A percentile compares a stretch with the other conserved stretches of the same genome.
Evolutionary conservation across 129 eudicot genomes (phyloP).

Genomic region (Flaveria trinervia): DNA sequence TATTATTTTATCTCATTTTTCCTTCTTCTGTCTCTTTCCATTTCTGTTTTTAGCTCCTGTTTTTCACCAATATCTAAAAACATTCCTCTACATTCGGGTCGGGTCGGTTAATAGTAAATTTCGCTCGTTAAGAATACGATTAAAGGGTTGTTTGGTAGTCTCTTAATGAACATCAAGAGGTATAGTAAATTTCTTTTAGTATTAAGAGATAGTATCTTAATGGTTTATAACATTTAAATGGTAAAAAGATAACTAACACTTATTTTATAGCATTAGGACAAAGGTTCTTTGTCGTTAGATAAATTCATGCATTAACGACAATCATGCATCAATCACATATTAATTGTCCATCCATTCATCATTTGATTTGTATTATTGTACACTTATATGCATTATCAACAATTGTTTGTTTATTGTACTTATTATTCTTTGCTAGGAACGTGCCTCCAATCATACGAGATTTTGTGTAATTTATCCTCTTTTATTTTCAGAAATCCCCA

Average conservation of each 20-base stretch:
- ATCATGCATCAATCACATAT: conserved; percentile 21
- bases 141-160: no score
- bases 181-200: no score
- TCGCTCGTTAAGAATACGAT: neutral
- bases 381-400: conserved; percentile 25
- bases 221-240: no score
- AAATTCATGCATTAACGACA: neutral
- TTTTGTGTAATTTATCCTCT: neutral
- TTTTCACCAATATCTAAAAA: neutral
- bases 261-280: no score
- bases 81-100: neutral
- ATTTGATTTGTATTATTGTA: neutral
- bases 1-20: neutral
- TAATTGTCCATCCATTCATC: conserved; percentile 16
- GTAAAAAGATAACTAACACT: no score
- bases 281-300: no score
- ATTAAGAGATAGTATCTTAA: no score
- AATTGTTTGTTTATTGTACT: conserved; percentile 21
- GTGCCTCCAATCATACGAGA: conserved; percentile 20
- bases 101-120: neutral
- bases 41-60: neutral
- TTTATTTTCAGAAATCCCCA: neutral
- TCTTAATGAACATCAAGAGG: no score
- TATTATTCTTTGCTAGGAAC: conserved; percentile 24
- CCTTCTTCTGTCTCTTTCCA: conserved; percentile 19